These are phyloP conservation scores for Cucurbita moschata DNA, from an alignment of 306 rosid genomes.

Conservation along the genomic window DNA sequence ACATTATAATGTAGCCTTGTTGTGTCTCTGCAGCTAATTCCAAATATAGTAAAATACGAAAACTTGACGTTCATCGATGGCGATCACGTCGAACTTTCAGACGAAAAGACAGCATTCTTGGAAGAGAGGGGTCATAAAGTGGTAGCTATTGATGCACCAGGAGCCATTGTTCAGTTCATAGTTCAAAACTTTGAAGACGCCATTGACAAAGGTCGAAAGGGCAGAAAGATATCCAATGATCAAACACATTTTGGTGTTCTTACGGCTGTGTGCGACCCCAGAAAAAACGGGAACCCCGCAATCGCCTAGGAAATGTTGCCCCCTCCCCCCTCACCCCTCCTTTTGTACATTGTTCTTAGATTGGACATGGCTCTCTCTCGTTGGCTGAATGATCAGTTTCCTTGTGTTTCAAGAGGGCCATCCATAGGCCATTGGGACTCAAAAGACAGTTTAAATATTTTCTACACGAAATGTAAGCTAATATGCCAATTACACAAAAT, in stretches of 20 bases:
- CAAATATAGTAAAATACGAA: slow-evolving; percentile 49
- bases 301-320: slow-evolving; percentile 13
- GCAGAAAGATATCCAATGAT: slow-evolving; percentile 11
- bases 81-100: slow-evolving; percentile 48
- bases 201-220: slow-evolving; percentile 17
- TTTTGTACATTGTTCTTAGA: not conserved
- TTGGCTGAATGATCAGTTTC: not conserved
- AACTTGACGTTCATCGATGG: slow-evolving; percentile 48
- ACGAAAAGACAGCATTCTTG: slow-evolving; percentile 36
- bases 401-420: no score
- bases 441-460: not conserved
- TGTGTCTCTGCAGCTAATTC: slow-evolving; percentile 51
- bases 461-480: not conserved
- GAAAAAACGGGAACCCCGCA: slow-evolving; percentile 78
- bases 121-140: slow-evolving; percentile 53
- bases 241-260: slow-evolving; percentile 32
- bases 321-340: not conserved
- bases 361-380: not conserved
- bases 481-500: not conserved
- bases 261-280: slow-evolving; percentile 72
- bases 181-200: slow-evolving; percentile 38
- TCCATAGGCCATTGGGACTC: not conserved
- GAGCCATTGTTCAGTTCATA: slow-evolving; percentile 58
- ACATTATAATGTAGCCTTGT: not conserved
- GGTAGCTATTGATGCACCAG: slow-evolving; percentile 4